A percentile compares a stretch with the other conserved stretches of the same genome.
Conservation (phyloP, 2,329 filamentous ascomycete species). For the Raffaelea arxii region DNA sequence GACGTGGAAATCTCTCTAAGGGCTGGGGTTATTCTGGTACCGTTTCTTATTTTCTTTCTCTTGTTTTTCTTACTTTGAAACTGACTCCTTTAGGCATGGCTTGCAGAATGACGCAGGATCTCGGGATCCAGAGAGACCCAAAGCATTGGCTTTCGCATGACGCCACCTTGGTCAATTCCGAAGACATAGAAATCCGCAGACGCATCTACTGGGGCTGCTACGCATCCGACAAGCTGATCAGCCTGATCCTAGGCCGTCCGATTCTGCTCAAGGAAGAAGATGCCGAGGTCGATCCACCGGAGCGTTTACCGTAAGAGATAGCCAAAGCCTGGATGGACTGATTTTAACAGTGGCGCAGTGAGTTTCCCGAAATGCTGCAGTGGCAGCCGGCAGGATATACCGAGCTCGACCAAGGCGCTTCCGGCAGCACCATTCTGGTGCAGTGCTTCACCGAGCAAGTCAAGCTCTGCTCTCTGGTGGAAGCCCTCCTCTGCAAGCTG, state of each 20-base stretch:
- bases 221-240: conserved; percentile 1
- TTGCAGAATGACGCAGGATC: conserved; percentile 1
- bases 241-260: neutral
- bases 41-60: neutral
- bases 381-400: too few species aligned
- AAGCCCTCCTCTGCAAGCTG: too few species aligned
- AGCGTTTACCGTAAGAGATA: conserved; percentile 1
- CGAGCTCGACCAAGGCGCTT: too few species aligned
- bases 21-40: conserved; percentile 1
- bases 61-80: neutral
- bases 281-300: neutral
- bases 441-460: too few species aligned
- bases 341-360: too few species aligned
- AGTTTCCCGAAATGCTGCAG: too few species aligned
- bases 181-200: neutral
- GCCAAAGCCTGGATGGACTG: too few species aligned
- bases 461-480: too few species aligned
- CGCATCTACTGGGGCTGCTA: conserved; percentile 4
- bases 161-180: neutral
- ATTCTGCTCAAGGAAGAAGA: neutral
- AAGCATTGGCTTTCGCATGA: neutral
- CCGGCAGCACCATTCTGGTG: too few species aligned
- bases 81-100: conserved; percentile 1
- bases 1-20: neutral
- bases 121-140: conserved; percentile 1